These are phyloP conservation scores for Nakaseomyces uthaithaninus DNA, from an alignment of 1,139 yeast genomes.

Conservation along the genomic window DNA sequence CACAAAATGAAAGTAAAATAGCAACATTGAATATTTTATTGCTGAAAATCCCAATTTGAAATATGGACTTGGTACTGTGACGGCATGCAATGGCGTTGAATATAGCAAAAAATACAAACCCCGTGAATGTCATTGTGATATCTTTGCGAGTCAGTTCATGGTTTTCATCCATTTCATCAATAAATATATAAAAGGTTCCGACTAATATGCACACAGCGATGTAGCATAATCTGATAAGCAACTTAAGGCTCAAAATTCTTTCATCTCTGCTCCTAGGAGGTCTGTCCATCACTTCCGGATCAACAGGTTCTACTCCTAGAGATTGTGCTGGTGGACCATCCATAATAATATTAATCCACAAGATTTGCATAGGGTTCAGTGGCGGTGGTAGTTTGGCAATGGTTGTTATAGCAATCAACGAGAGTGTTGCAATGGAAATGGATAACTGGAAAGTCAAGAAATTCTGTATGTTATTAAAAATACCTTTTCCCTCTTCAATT, in stretches of 20 bases:
- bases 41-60: constrained; percentile 60
- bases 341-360: constrained; percentile 95
- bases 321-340: constrained; percentile 99
- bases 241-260: constrained; percentile 59
- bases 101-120: constrained; percentile 93
- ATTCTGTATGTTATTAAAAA: constrained; percentile 84
- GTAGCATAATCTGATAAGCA: constrained; percentile 63
- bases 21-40: constrained; percentile 89
- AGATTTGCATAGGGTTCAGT: constrained; percentile 90
- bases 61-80: constrained; percentile 70
- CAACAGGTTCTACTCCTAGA: constrained; percentile 92
- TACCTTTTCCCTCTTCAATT: constrained; percentile 92
- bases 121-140: constrained; percentile 94
- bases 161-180: constrained; percentile 73
- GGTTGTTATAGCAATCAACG: constrained; percentile 79
- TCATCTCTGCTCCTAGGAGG: constrained; percentile 90
- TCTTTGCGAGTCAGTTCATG: constrained; percentile 74
- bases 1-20: constrained; percentile 73
- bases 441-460: constrained; percentile 89
- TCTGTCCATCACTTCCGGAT: constrained; percentile 82
- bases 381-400: constrained; percentile 85
- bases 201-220: constrained; percentile 61
- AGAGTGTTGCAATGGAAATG: constrained; percentile 86
- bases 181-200: constrained; percentile 79
- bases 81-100: constrained; percentile 90